Base-by-base conservation (phyloP, 2,329 filamentous ascomycete species). In the Fusarium annulatum region DNA sequence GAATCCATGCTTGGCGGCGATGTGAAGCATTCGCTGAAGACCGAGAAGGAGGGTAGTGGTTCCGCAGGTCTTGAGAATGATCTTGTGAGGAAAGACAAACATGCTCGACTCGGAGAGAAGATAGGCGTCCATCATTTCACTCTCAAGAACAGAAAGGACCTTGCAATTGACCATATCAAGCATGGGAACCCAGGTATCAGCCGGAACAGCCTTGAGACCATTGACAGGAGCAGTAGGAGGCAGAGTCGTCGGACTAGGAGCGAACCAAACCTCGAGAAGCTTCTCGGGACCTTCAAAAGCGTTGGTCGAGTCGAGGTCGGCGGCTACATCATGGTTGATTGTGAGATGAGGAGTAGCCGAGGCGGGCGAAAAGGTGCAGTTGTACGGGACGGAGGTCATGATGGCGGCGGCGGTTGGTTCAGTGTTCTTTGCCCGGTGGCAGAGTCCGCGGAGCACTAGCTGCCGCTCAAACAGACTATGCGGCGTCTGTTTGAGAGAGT, bases 21-120 rank as follows among this genome's bases (percentile, higher is more conserved):
- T 97, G 82, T 97, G 94, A 61, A 99, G 88, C 82, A 99, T 92
- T 76, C 94, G 94, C 76, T 94, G 94, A 51, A 99, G 88, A 26
- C 96, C 96, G 53, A 93, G 92, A 11, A 99, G 89, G 60, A 99
- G 86, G 6, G 96, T 99, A 19, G 96, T 99, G 30, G 96, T 99
- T 69, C 96, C 96, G 80, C 96, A 99, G 12, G 96, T 99, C 90
- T 99, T 99, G 76, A 99, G 87, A 69, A 99, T 97, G 73, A 99
- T 89, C 88, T 99, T 99, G 89, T 99, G 96, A n/a, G 95, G 95
- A 84, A 97, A 99, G 78, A 99, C 94, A 82, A 99, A 99, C 95
- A 99, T 97, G 93, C 96, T 98, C 45, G 96, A 98, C 85, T 99
- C 96, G 72, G 96, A 99, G 63, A 99, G 88, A 11, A 99, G 90